Percentiles rank a stretch among this genome's conserved stretches.
Conservation (phyloP, 2,329 filamentous ascomycete genomes). For the Xylariaceae sp. region DNA sequence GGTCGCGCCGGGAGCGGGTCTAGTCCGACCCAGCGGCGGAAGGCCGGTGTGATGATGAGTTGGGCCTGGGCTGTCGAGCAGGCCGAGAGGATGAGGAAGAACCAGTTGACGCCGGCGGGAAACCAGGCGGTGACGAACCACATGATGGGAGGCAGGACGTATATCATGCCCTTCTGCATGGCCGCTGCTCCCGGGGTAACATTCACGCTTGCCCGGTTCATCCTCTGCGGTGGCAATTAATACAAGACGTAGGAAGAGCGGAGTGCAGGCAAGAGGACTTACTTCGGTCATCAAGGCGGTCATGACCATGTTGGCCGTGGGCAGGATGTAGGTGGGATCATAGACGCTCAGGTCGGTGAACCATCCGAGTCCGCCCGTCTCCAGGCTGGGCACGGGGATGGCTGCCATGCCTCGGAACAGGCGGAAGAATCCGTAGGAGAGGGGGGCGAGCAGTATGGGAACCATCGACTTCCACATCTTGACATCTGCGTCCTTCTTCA, state of each 20-base stretch:
- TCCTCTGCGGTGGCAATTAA: slow-evolving; percentile 11
- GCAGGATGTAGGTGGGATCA: slow-evolving; percentile 75
- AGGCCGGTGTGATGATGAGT: slow-evolving; percentile 29
- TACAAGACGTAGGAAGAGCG: neutral
- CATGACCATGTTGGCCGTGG: slow-evolving; percentile 48
- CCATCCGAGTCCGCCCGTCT: slow-evolving; percentile 67
- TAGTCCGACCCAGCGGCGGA: slow-evolving; percentile 33
- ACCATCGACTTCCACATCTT: slow-evolving; percentile 41
- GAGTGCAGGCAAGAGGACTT: slow-evolving; percentile 18
- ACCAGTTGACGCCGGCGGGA: slow-evolving; percentile 41
- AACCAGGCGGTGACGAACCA: slow-evolving; percentile 39
- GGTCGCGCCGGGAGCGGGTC: slow-evolving; percentile 20
- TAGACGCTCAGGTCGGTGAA: slow-evolving; percentile 65
- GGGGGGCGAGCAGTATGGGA: slow-evolving; percentile 52
- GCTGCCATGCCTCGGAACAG: slow-evolving; percentile 64
- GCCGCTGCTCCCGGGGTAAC: slow-evolving; percentile 13
- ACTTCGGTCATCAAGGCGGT: slow-evolving; percentile 55
- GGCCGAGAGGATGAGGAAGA: slow-evolving; percentile 34
- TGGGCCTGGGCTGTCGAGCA: slow-evolving; percentile 26
- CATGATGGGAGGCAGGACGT: slow-evolving; percentile 34
- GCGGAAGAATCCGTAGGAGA: slow-evolving; percentile 76
- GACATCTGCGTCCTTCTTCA: slow-evolving; percentile 50
- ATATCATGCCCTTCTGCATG: slow-evolving; percentile 32
- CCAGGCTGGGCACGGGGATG: slow-evolving; percentile 74
- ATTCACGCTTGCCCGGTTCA: slow-evolving; percentile 14